Evolutionary conservation across 768 basidiomycete genomes (phyloP), one percentile per base, ranked within the genome.

Genomic region (Russula griseocarnosa): DNA sequence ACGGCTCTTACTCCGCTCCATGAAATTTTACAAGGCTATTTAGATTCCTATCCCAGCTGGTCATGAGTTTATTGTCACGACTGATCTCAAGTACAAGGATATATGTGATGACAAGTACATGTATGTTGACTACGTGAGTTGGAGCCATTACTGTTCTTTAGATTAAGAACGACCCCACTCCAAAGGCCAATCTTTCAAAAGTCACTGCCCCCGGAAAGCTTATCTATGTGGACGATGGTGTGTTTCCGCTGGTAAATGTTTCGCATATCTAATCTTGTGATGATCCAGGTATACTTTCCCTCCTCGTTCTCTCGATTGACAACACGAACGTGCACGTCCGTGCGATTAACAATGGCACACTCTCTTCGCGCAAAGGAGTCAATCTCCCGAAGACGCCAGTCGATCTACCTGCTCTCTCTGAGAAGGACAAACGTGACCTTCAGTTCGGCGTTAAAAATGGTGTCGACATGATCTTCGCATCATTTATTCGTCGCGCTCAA

Each of bases 401-500:
- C 71, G 97, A 99, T 77, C 87, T 99, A 58, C 97, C 97, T 58
- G 92, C 97, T 57, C 85, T 99, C 49, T 97, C 94, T 62, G 92
- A 93, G 61, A 98, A 99, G 83, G 97, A 99, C 84, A 98, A 97
- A 82, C 86, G 85, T 68, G 97, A 98, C 73, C 77, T 99, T 64
- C 75, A 81, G 67, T 99, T 98, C 67, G 97, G 97, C 76, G 96
- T 97, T 73, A 89, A 86, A 83, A 98, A 99, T 76, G 88, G 88
- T 66, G 95, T 99, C 67, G 97, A 99, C 82, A 98, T 99, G 95
- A 77, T 99, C 71, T 99, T 99, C 74, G 97, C 97, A 7, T 98
- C 97, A 3, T 99, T 98, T 76, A 98, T 99, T 76, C 94, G 97
- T 66, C 87, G 90, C 61, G 96, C 86, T 30, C 83, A 97, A 70